phyloP scores from a whole-genome alignment of 2,329 filamentous ascomycete species.

The Celoporthe dispersa region DNA sequence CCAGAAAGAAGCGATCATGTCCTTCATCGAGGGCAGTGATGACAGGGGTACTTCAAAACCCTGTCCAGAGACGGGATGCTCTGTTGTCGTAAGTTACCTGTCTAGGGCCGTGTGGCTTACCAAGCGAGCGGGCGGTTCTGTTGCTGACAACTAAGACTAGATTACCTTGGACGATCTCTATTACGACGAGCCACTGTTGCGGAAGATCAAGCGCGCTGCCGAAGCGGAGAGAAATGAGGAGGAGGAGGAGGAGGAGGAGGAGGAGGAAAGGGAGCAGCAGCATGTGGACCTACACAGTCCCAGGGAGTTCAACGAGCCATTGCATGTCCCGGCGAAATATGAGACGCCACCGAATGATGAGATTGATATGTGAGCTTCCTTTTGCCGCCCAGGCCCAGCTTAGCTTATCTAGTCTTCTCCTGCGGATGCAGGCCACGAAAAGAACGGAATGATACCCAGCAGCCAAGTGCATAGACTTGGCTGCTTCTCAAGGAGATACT shows the following conservation, averaged over 20 bases:
- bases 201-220: conserved; percentile 61
- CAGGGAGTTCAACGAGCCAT: neutral
- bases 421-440: neutral
- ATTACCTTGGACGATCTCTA: conserved; percentile 58
- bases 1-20: conserved; percentile 66
- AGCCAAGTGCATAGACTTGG: neutral
- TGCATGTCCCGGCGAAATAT: neutral
- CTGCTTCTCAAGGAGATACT: neutral
- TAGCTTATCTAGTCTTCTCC: neutral
- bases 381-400: neutral
- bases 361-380: neutral
- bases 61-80: conserved; percentile 71
- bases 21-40: conserved; percentile 48
- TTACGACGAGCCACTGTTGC: conserved; percentile 59
- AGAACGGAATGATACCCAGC: neutral
- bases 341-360: neutral
- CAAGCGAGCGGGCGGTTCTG: neutral
- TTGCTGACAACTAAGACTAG: conserved; percentile 18
- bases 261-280: conserved; percentile 35
- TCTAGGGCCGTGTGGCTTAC: neutral
- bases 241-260: conserved; percentile 38
- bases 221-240: conserved; percentile 48
- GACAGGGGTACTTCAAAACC: conserved; percentile 41
- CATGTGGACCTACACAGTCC: neutral
- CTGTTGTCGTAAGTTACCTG: conserved; percentile 48